Percentiles rank a stretch among this genome's conserved stretches.
These are phyloP conservation scores for Delphinella strobiligena DNA, from an alignment of 2,329 filamentous ascomycete genomes.

Conservation along the genomic window DNA sequence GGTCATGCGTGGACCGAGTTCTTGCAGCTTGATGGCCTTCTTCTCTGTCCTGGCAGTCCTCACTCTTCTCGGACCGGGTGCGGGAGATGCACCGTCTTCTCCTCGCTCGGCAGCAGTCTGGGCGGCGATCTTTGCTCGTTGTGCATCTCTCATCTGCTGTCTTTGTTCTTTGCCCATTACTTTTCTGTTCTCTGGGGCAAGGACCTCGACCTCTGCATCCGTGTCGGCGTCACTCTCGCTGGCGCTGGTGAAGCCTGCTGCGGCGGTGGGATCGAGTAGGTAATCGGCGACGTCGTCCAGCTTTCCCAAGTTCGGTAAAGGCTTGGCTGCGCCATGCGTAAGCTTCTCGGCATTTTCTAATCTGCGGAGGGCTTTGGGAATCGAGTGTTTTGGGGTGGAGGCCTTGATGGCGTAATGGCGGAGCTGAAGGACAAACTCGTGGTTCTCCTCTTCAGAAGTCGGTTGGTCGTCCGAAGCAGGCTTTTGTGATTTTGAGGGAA, in stretches of 20 bases:
- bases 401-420: constrained; percentile 94
- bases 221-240: constrained; percentile 90
- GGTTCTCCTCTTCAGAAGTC: constrained; percentile 18
- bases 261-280: constrained; percentile 66
- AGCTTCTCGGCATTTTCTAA: constrained; percentile 79
- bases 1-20: constrained; percentile 82
- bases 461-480: background rate
- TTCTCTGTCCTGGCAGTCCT: constrained; percentile 50
- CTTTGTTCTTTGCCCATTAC: constrained; percentile 45
- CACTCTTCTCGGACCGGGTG: constrained; percentile 21
- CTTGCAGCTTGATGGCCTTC: constrained; percentile 79
- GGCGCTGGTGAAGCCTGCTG: constrained; percentile 77
- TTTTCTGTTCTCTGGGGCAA: constrained; percentile 47
- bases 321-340: constrained; percentile 37
- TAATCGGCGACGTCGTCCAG: constrained; percentile 91
- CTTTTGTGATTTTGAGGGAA: constrained; percentile 28
- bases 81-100: constrained; percentile 10
- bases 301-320: constrained; percentile 76
- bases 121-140: constrained; percentile 7
- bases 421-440: constrained; percentile 67
- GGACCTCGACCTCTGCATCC: constrained; percentile 86
- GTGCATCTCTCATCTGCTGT: constrained; percentile 24
- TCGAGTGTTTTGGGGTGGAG: constrained; percentile 54
- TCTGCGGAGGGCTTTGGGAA: constrained; percentile 72
- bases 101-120: constrained; percentile 12